Percentiles rank a stretch among this genome's conserved stretches.
Evolutionary conservation across 2,329 filamentous ascomycete genomes (phyloP).

Genomic region (Colletotrichum australisinense): DNA sequence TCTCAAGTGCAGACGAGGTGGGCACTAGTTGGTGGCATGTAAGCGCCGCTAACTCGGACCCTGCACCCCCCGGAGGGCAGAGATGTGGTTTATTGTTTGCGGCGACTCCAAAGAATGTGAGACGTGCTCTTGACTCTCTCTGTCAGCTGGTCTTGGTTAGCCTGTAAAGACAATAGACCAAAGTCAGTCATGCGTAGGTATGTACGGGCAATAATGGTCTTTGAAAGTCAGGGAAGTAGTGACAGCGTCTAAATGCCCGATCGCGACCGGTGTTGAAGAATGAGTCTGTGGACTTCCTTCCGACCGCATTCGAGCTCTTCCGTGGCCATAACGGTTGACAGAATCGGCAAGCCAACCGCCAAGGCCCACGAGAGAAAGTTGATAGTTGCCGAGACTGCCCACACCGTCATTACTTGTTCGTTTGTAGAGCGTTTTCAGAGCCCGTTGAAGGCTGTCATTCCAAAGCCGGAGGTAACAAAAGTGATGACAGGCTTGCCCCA

Average conservation of each 20-base stretch:
- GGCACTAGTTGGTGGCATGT: conserved; percentile 20
- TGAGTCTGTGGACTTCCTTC: neutral
- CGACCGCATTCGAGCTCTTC: neutral
- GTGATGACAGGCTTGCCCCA: no score
- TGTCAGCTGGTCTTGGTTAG: neutral
- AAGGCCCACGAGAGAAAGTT: neutral
- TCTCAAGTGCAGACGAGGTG: conserved; percentile 1
- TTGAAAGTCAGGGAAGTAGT: neutral
- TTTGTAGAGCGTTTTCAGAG: conserved; percentile 17
- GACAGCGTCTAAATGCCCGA: neutral
- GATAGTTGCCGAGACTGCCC: neutral
- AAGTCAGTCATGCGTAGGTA: neutral
- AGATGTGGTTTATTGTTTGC: conserved; percentile 18
- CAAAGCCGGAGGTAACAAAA: neutral
- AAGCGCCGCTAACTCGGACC: conserved; percentile 31
- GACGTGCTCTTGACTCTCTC: neutral
- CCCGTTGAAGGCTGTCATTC: conserved; percentile 4
- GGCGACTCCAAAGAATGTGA: conserved; percentile 13
- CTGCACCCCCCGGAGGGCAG: conserved; percentile 19
- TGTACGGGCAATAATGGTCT: neutral
- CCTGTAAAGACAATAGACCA: conserved; percentile 13
- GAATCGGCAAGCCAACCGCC: neutral
- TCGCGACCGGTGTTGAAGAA: neutral
- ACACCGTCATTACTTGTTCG: neutral
- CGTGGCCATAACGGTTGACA: neutral